phyloP scores from a whole-genome alignment of 2,329 filamentous ascomycete genomes.

The Trichoderma atrobrunneum region DNA sequence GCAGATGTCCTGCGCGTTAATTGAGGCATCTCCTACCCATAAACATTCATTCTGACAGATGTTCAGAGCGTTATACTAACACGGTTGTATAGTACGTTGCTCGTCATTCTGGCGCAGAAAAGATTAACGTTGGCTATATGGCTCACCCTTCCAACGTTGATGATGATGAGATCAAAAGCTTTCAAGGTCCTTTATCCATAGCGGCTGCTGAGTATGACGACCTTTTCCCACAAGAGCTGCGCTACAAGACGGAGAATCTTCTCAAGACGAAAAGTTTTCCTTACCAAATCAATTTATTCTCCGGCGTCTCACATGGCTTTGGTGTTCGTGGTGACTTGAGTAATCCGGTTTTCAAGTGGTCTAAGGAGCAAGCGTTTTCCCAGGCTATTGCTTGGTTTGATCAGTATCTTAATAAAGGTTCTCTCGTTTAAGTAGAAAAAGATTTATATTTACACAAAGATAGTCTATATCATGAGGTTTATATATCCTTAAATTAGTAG shows the following conservation, averaged over 20 bases:
- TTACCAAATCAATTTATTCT: conserved; percentile 70
- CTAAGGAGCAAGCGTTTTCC: conserved; percentile 74
- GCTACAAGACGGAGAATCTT: conserved; percentile 58
- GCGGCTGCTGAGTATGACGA: conserved; percentile 61
- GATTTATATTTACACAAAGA: too few relatives aligned
- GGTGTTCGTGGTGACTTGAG: conserved; percentile 62
- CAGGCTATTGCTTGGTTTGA: conserved; percentile 64
- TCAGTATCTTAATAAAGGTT: not conserved
- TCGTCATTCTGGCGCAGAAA: conserved; percentile 56
- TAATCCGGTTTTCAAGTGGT: conserved; percentile 56
- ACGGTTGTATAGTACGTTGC: conserved; percentile 43
- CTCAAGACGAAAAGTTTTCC: conserved; percentile 50
- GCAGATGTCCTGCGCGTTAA: not conserved
- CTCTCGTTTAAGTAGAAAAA: too few relatives aligned
- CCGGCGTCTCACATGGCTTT: conserved; percentile 69
- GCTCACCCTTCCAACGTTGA: conserved; percentile 64
- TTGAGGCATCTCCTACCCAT: not conserved
- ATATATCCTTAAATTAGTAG: too few relatives aligned
- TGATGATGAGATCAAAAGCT: conserved; percentile 55
- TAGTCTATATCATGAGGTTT: too few relatives aligned
- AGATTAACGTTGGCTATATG: conserved; percentile 57
- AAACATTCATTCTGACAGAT: not conserved
- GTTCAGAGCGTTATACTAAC: not conserved
- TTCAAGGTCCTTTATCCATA: conserved; percentile 58
- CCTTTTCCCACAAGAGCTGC: conserved; percentile 56